These are phyloP conservation scores for Phlegmacium glaucopus DNA, from an alignment of 768 basidiomycete genomes.

Conservation along the genomic window DNA sequence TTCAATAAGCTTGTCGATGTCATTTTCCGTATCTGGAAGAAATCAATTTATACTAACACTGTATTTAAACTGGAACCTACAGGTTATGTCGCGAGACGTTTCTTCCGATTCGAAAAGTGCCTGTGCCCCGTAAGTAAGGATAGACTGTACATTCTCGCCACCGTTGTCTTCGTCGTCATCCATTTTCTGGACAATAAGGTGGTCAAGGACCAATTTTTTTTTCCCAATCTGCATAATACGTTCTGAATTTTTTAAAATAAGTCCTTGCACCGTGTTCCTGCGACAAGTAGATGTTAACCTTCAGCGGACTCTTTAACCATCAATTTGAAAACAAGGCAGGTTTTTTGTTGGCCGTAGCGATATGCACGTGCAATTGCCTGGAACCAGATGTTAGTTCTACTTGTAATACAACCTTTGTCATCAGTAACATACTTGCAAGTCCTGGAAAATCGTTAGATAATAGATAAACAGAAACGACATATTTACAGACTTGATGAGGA, in stretches of 20 bases:
- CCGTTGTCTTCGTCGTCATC: conserved; percentile 75
- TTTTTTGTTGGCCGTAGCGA: conserved; percentile 93
- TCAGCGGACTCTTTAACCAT: conserved; percentile 95
- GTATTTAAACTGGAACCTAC: conserved; percentile 34
- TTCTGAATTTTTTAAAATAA: conserved; percentile 47
- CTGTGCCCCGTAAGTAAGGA: conserved; percentile 86
- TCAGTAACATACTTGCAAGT: conserved; percentile 70
- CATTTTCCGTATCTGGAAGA: conserved; percentile 65
- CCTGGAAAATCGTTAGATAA: conserved; percentile 36
- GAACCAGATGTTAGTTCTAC: conserved; percentile 4
- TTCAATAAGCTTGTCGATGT: conserved; percentile 84
- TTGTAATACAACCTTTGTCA: background rate
- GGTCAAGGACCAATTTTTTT: conserved; percentile 91
- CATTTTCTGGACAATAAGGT: conserved; percentile 95
- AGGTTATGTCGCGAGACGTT: conserved; percentile 62
- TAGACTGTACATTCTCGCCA: conserved; percentile 80
- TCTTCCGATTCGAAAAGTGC: conserved; percentile 73
- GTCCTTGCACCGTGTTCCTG: background rate
- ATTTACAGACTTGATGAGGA: conserved; percentile 77
- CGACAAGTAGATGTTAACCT: conserved; percentile 39
- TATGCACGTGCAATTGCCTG: conserved; percentile 95
- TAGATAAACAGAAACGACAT: background rate
- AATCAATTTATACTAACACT: background rate
- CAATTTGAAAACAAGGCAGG: conserved; percentile 91
- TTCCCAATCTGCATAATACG: conserved; percentile 92